Base-by-base conservation (phyloP, 305 asterid genomes). In the Plantago rigida region DNA sequence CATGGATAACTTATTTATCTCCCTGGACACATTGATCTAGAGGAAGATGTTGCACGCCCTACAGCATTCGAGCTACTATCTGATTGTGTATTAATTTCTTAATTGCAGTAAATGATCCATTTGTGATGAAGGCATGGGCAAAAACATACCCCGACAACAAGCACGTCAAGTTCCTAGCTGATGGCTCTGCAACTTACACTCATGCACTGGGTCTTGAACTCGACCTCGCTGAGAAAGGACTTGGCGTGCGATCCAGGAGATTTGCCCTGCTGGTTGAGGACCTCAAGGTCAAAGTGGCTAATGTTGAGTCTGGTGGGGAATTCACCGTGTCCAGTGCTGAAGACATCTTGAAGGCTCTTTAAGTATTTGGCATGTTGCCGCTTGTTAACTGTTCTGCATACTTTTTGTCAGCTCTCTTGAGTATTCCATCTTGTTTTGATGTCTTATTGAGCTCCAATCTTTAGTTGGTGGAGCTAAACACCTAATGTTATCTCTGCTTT, bases 71-170 rank as follows among this genome's bases (percentile, higher is more conserved):
- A 61, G 29, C 17, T 5, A 50, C 60, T 31, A 50, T 45, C 47
- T 60, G 41, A 51, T 56, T 60, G 13, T 56, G 8, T 1, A 13
- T 46, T n/a, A 31, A 1, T 36, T 44, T 39, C 10, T 46, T 6
- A 5, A 58, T 57, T 71, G 72, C 80, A 87, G 97, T 89, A 56
- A 90, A 90, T 49, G 97, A 90, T 57, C 94, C 96, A 0, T 90
- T 82, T 47, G 98, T 91, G 81, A 91, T 87, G 96, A 91, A 86
- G 85, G 98, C 96, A 11, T 87, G 98, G 98, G 87, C 87, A 13
- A 82, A 86, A 75, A 87, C 94, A 9, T 91, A 51, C 82, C 92
- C 94, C 0, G 87, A 80, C 45, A 87, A 83, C 77, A 84, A 87
- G 79, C 73, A 79, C 41, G 86, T 91, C 54, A 87, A 87, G 76